Percentiles rank a stretch among this genome's conserved stretches.
Evolutionary conservation across 2,329 filamentous ascomycete genomes (phyloP).

Genomic region (Fusarium incarnatum): DNA sequence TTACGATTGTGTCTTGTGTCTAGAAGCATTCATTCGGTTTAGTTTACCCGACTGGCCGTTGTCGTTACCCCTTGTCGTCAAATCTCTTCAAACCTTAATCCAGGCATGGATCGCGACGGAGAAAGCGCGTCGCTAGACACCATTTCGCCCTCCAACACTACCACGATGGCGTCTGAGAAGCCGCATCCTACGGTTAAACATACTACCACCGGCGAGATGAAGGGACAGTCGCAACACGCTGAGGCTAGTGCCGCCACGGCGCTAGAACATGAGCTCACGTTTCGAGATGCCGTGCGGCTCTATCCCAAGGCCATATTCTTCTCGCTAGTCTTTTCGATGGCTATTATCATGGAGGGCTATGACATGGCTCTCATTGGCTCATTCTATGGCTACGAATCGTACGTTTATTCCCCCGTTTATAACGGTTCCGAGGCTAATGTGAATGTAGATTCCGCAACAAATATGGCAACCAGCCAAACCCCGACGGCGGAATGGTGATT

Average conservation of each 20-base stretch:
- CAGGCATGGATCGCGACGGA: conserved; percentile 16
- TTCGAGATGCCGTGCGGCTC: conserved; percentile 52
- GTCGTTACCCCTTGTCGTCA: background rate
- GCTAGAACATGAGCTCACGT: conserved; percentile 53
- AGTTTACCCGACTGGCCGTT: background rate
- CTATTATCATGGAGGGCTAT: conserved; percentile 57
- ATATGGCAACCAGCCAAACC: conserved; percentile 54
- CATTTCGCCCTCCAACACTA: conserved; percentile 13
- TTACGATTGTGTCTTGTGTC: background rate
- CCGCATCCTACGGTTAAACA: background rate
- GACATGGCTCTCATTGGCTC: conserved; percentile 56
- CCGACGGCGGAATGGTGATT: conserved; percentile 35
- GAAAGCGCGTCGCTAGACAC: conserved; percentile 13
- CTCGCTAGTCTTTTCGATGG: conserved; percentile 57
- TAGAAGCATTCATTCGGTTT: background rate
- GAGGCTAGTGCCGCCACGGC: conserved; percentile 54
- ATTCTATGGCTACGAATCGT: conserved; percentile 55
- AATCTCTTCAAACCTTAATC: conserved; percentile 2
- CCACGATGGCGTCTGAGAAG: conserved; percentile 6
- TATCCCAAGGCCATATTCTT: conserved; percentile 58
- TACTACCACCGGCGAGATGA: background rate
- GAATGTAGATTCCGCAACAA: conserved; percentile 56
- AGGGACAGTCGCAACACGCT: conserved; percentile 1
- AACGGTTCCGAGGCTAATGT: background rate
- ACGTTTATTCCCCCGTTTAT: background rate